Percentiles rank a stretch among this genome's conserved stretches.
Conservation (phyloP, 306 rosid species). For the Casuarina cunninghamiana region DNA sequence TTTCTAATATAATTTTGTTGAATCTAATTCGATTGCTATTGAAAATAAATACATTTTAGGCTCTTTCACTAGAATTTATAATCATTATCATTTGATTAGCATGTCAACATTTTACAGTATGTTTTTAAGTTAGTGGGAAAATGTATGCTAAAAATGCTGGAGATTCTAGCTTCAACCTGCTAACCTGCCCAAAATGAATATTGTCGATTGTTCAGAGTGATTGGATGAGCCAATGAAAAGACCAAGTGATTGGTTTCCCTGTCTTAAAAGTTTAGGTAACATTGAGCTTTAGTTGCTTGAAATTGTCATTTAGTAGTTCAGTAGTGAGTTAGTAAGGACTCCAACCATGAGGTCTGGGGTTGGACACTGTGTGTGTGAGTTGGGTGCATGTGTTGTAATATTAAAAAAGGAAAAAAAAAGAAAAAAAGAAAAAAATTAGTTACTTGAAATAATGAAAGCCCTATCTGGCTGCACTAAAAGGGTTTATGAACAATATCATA, state of each 20-base stretch:
- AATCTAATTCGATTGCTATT: neutral
- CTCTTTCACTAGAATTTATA: neutral
- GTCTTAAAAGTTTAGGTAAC: neutral
- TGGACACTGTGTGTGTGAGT: too few species aligned
- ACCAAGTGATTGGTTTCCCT: conserved; percentile 12
- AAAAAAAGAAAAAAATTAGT: too few species aligned
- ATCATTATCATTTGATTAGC: neutral
- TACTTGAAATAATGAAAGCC: too few species aligned
- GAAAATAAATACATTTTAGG: neutral
- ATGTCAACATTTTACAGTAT: neutral
- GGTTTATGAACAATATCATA: neutral
- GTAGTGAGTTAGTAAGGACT: too few species aligned
- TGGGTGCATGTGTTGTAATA: too few species aligned
- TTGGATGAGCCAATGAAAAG: conserved; percentile 16
- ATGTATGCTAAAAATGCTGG: neutral
- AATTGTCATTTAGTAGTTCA: too few species aligned
- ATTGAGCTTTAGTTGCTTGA: too few species aligned
- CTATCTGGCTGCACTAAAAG: neutral
- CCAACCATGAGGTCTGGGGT: too few species aligned
- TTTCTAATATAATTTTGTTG: neutral
- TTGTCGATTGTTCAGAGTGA: conserved; percentile 8
- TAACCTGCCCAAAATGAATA: neutral
- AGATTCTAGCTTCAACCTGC: conserved; percentile 10
- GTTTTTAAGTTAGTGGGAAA: too few species aligned
- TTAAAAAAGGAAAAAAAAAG: too few species aligned